Evolutionary conservation across 768 basidiomycete genomes (phyloP).

Genomic region (Tulasnella sp.): DNA sequence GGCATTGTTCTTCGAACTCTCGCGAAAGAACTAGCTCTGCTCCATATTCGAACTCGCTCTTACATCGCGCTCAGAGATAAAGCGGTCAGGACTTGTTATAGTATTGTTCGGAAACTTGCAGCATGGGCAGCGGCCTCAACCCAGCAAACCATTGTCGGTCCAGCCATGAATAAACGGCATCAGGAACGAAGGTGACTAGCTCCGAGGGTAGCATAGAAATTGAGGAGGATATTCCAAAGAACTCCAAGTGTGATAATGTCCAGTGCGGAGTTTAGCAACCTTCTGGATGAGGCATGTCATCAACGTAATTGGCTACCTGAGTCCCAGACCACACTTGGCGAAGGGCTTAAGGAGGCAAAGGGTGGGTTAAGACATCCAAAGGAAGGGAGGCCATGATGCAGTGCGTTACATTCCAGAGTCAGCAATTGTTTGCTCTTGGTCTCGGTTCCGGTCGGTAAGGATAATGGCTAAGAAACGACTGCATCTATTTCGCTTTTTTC

Average conservation of each 20-base stretch:
- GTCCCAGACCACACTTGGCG: constrained; percentile 49
- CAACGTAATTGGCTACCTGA: constrained; percentile 38
- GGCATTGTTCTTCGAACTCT: no score
- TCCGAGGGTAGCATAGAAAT: neutral
- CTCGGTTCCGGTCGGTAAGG: constrained; percentile 50
- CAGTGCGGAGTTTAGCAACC: constrained; percentile 31
- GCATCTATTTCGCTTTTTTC: neutral
- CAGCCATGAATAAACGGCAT: no score
- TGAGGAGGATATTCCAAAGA: neutral
- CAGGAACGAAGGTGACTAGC: neutral
- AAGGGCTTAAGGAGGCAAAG: constrained; percentile 37
- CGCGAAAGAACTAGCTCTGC: no score
- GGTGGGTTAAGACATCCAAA: neutral
- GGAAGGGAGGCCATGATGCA: neutral
- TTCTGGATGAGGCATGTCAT: constrained; percentile 35
- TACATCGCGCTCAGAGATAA: no score
- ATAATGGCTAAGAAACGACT: constrained; percentile 32
- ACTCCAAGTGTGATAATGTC: neutral
- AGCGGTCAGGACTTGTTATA: no score
- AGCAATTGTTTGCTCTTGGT: constrained; percentile 44
- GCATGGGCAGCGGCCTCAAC: no score
- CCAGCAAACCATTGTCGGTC: no score
- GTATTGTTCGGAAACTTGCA: no score
- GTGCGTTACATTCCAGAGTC: constrained; percentile 36
- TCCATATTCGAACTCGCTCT: no score